Evolutionary conservation across 2,329 filamentous ascomycete species (phyloP).

Genomic region (Monosporascus sp.): DNA sequence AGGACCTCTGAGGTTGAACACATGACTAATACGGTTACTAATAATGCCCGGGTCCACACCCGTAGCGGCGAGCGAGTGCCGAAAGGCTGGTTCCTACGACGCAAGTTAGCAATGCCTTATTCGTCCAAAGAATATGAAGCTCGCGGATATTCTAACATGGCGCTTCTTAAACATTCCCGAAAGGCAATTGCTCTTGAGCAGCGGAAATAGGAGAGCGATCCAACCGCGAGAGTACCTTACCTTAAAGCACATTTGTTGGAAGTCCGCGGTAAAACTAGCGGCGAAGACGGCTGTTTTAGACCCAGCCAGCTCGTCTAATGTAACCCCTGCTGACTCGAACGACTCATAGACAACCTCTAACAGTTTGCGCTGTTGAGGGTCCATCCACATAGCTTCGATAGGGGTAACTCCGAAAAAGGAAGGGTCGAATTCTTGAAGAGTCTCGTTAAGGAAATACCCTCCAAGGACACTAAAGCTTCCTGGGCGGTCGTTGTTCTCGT

Average conservation of each 20-base stretch:
- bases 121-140: too few species aligned
- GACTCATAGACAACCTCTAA: neutral
- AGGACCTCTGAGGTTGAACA: neutral
- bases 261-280: neutral
- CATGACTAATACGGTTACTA: neutral
- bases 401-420: neutral
- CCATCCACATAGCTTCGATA: neutral
- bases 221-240: too few species aligned
- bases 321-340: too few species aligned
- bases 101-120: too few species aligned
- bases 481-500: constrained; percentile 6
- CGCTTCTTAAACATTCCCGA: too few species aligned
- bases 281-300: too few species aligned
- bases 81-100: neutral
- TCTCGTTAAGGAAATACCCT: too few species aligned
- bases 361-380: neutral
- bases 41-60: neutral
- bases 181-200: too few species aligned
- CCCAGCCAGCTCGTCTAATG: too few species aligned
- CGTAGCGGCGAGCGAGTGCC: neutral
- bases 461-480: constrained; percentile 5
- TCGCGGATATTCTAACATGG: too few species aligned
- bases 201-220: too few species aligned
- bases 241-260: neutral
- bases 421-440: neutral